Evolutionary conservation across 495 filamentous ascomycete genomes (phyloP).

Genomic region (Neurospora cerealis): DNA sequence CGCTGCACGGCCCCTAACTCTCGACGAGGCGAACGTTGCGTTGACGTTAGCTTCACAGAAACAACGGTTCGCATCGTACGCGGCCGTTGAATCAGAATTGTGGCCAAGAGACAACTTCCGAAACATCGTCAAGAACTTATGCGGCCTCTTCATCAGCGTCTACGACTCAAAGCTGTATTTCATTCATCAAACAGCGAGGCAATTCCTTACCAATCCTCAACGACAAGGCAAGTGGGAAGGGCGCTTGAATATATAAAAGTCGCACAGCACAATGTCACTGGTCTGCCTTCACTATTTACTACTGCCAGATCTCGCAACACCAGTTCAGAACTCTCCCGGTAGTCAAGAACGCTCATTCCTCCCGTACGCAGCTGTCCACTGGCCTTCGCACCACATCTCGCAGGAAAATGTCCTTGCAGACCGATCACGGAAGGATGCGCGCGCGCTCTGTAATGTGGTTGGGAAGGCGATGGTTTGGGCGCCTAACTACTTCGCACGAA

Average conservation of each 20-base stretch:
- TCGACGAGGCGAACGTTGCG: conserved; percentile 14
- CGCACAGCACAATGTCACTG: conserved; percentile 7
- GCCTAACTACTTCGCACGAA: background rate
- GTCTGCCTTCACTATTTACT: conserved; percentile 11
- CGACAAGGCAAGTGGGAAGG: conserved; percentile 8
- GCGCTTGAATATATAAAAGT: conserved; percentile 1
- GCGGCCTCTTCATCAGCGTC: conserved; percentile 29
- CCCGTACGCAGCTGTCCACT: conserved; percentile 11
- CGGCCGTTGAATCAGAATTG: background rate
- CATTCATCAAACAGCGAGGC: conserved; percentile 34
- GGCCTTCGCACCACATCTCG: conserved; percentile 10
- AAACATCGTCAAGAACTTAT: conserved; percentile 19
- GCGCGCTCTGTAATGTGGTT: background rate
- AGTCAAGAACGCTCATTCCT: conserved; percentile 4
- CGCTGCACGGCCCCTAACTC: conserved; percentile 17
- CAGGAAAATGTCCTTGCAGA: conserved; percentile 1
- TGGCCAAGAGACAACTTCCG: conserved; percentile 11
- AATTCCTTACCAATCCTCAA: conserved; percentile 22
- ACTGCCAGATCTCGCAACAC: conserved; percentile 1
- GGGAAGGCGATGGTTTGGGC: background rate
- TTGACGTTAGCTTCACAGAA: conserved; percentile 7
- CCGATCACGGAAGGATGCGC: background rate
- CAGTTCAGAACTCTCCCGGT: background rate
- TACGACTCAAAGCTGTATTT: conserved; percentile 26
- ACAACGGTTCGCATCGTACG: background rate